Conservation (phyloP, 371 early-diverging fungal species). For the Mortierella sp. region DNA sequence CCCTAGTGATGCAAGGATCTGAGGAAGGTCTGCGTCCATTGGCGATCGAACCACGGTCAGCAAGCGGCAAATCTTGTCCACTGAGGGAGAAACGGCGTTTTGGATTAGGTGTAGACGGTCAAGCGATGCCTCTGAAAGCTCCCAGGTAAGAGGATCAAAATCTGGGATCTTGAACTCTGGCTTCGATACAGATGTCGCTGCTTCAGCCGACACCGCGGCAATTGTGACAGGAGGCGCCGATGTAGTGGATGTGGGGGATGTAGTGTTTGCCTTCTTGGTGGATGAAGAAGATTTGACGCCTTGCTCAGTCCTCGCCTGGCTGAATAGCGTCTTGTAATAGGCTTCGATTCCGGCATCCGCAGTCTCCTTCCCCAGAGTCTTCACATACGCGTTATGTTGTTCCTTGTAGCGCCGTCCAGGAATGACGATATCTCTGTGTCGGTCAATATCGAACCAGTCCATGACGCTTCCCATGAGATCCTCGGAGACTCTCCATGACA, state of each 20-base stretch:
- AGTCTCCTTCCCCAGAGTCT: not conserved
- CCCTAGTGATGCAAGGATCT: constrained; percentile 15
- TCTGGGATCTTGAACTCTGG: constrained; percentile 23
- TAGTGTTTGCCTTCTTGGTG: not conserved
- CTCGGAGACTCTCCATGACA: constrained; percentile 30
- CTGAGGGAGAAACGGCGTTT: constrained; percentile 14
- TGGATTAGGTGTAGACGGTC: constrained; percentile 39
- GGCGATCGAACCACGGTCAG: constrained; percentile 18
- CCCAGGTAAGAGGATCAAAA: constrained; percentile 26
- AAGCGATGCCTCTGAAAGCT: constrained; percentile 20
- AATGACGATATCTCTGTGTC: constrained; percentile 25
- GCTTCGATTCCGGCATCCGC: not conserved
- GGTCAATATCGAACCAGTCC: constrained; percentile 36
- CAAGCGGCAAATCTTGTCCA: constrained; percentile 49
- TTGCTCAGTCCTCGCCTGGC: constrained; percentile 9
- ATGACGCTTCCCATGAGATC: constrained; percentile 30
- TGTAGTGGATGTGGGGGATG: not conserved
- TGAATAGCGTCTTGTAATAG: constrained; percentile 2
- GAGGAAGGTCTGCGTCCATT: constrained; percentile 8
- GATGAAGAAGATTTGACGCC: no score
- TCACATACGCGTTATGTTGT: constrained; percentile 32
- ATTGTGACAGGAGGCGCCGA: not conserved
- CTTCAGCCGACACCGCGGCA: constrained; percentile 12
- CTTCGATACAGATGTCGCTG: not conserved
- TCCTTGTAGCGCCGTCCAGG: constrained; percentile 28